Evolutionary conservation across 495 filamentous ascomycete genomes (phyloP).

Genomic region (Penicillium parvum): DNA sequence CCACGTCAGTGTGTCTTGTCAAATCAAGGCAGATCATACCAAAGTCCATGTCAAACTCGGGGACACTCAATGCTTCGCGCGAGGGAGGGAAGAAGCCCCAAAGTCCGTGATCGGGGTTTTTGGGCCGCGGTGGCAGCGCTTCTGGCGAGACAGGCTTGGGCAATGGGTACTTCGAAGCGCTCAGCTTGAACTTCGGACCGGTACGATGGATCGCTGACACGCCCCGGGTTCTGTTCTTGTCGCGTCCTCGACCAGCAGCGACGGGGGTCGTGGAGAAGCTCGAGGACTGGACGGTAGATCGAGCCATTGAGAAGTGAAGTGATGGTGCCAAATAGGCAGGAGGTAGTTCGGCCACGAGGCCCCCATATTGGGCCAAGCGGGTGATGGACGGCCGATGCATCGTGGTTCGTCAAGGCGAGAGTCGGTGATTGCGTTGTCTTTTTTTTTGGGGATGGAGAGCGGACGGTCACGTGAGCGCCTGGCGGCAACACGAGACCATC

Average conservation of each 20-base stretch:
- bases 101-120: conserved; percentile 77
- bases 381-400: conserved; percentile 40
- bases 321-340: conserved; percentile 44
- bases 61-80: conserved; percentile 58
- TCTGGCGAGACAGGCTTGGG: conserved; percentile 62
- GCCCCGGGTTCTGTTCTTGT: conserved; percentile 56
- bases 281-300: conserved; percentile 32
- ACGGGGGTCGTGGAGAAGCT: conserved; percentile 45
- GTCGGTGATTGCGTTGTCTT: conserved; percentile 9
- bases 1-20: too few species aligned
- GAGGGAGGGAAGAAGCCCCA: conserved; percentile 82
- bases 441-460: conserved; percentile 18
- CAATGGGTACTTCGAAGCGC: conserved; percentile 63
- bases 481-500: conserved; percentile 8
- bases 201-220: conserved; percentile 74
- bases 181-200: conserved; percentile 65
- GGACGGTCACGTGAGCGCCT: conserved; percentile 18
- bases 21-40: conserved; percentile 47
- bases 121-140: conserved; percentile 37
- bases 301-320: conserved; percentile 35
- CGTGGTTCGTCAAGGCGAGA: conserved; percentile 17
- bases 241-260: conserved; percentile 34
- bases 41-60: conserved; percentile 61
- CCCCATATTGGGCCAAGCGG: conserved; percentile 34
- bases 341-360: conserved; percentile 36